These are phyloP conservation scores for Claviceps fusiformis DNA, from an alignment of 2,329 filamentous ascomycete genomes.

Conservation along the genomic window DNA sequence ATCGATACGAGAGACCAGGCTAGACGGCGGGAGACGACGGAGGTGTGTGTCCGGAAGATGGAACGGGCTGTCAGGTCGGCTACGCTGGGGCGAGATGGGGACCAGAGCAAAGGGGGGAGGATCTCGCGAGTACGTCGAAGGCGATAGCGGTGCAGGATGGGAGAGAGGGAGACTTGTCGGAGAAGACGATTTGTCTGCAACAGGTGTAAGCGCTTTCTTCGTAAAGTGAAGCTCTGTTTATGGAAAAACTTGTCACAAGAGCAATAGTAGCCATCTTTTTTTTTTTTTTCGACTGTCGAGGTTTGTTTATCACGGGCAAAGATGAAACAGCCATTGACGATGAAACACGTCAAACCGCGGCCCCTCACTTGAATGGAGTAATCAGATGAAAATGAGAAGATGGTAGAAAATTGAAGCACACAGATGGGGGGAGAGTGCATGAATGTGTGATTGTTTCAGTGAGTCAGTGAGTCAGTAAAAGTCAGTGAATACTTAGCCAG, in stretches of 20 bases:
- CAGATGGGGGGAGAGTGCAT: too few relatives aligned
- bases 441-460: too few relatives aligned
- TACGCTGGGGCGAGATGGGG: constrained; percentile 43
- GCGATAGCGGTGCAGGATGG: constrained; percentile 50
- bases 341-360: not conserved
- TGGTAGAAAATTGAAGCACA: too few relatives aligned
- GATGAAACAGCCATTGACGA: not conserved
- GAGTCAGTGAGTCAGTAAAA: too few relatives aligned
- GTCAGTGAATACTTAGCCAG: too few relatives aligned
- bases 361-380: too few relatives aligned
- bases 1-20: constrained; percentile 52
- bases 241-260: not conserved
- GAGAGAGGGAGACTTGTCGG: constrained; percentile 46
- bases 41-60: constrained; percentile 55
- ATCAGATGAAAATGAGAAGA: too few relatives aligned
- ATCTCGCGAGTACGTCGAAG: constrained; percentile 40
- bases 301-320: not conserved
- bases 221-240: not conserved
- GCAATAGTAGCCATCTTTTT: too few relatives aligned
- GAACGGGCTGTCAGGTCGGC: constrained; percentile 47
- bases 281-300: not conserved
- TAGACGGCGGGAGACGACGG: constrained; percentile 49
- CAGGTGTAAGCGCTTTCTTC: not conserved
- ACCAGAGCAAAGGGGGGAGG: constrained; percentile 42
- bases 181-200: constrained; percentile 47